A percentile compares a stretch with the other conserved stretches of the same genome.
phyloP scores from a whole-genome alignment of 2,329 filamentous ascomycete genomes.

The Ascochyta koolunga region DNA sequence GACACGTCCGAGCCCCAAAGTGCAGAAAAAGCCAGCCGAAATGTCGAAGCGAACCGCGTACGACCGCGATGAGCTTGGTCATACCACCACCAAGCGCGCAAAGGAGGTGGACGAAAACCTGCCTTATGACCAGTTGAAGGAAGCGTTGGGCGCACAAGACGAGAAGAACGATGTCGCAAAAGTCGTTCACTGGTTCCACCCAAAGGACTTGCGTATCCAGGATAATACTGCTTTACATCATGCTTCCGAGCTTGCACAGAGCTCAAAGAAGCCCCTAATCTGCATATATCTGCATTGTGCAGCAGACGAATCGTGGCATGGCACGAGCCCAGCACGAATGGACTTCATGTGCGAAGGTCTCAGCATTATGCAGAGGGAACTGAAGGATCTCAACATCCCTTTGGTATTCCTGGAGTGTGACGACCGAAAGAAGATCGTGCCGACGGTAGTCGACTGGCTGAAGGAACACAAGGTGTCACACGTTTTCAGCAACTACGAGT shows the following conservation, averaged over 20 bases:
- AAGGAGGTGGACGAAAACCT: conserved; percentile 56
- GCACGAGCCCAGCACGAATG: conserved; percentile 55
- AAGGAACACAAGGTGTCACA: conserved; percentile 54
- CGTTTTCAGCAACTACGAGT: conserved; percentile 56
- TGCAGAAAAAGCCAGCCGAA: conserved; percentile 9
- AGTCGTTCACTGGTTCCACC: conserved; percentile 59
- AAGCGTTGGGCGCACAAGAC: conserved; percentile 49
- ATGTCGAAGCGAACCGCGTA: conserved; percentile 43
- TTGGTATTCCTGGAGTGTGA: conserved; percentile 54
- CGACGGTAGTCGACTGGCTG: conserved; percentile 52
- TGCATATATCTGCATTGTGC: conserved; percentile 56
- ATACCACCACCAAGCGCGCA: conserved; percentile 57
- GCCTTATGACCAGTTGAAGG: conserved; percentile 52
- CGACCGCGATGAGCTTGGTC: conserved; percentile 43
- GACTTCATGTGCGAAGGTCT: conserved; percentile 58
- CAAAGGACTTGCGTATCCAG: conserved; percentile 57
- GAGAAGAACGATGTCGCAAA: conserved; percentile 48
- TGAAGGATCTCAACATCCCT: conserved; percentile 57
- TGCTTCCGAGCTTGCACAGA: conserved; percentile 54
- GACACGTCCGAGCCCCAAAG: conserved; percentile 18
- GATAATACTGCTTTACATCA: conserved; percentile 57
- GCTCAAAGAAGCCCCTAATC: conserved; percentile 51
- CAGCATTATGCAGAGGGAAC: conserved; percentile 52
- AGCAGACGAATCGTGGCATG: conserved; percentile 58
- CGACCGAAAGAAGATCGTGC: conserved; percentile 51